Conservation (phyloP, 2,329 filamentous ascomycete species). For the Trichothecium roseum region DNA sequence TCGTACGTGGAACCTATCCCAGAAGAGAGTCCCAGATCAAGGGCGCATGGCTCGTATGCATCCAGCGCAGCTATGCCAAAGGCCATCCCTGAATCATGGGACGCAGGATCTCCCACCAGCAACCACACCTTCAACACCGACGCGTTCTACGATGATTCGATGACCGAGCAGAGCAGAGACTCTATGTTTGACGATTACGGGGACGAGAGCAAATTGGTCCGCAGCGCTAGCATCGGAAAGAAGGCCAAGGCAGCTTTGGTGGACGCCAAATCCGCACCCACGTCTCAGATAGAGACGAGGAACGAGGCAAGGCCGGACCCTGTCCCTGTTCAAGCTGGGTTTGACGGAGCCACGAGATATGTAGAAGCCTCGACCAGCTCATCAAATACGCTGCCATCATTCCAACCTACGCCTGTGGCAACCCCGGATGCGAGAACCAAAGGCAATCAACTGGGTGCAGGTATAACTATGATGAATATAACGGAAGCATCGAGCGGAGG, state of each 20-base stretch:
- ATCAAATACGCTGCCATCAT: constrained; percentile 27
- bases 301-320: constrained; percentile 17
- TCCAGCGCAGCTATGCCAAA: constrained; percentile 65
- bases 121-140: constrained; percentile 35
- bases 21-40: constrained; percentile 52
- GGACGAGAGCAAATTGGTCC: constrained; percentile 47
- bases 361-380: constrained; percentile 36
- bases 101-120: constrained; percentile 27
- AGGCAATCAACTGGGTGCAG: not conserved
- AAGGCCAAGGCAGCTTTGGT: constrained; percentile 48
- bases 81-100: constrained; percentile 60
- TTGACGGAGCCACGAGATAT: constrained; percentile 33
- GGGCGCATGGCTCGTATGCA: constrained; percentile 54
- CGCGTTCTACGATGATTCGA: constrained; percentile 38
- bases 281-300: constrained; percentile 2
- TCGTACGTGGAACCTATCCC: constrained; percentile 68
- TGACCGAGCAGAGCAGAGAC: constrained; percentile 31
- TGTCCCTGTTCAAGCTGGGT: constrained; percentile 26
- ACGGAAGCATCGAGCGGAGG: not conserved
- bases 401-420: constrained; percentile 8
- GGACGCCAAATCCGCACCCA: constrained; percentile 18
- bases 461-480: not conserved
- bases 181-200: constrained; percentile 34
- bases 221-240: constrained; percentile 52
- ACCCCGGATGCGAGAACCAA: constrained; percentile 5